These are phyloP conservation scores for Colletotrichum incanum DNA, from an alignment of 2,329 filamentous ascomycete genomes.

Conservation along the genomic window DNA sequence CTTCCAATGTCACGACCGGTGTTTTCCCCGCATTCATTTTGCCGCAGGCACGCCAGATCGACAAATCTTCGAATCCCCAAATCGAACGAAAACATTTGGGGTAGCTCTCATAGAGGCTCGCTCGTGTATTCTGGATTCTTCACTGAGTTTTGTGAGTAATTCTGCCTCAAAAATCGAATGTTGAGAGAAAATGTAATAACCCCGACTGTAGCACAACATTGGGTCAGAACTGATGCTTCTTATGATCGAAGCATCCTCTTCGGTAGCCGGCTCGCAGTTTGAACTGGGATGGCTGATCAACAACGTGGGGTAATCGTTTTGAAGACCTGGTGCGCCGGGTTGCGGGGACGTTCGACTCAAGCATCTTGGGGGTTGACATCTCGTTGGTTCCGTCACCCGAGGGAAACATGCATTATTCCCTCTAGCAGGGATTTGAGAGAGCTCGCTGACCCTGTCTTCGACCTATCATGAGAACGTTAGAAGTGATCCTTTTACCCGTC, in stretches of 20 bases:
- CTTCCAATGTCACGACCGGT: constrained; percentile 26
- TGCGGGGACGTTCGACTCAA: constrained; percentile 36
- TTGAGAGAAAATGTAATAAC: not conserved
- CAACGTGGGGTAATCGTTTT: constrained; percentile 27
- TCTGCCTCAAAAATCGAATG: not conserved
- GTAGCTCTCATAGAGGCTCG: not conserved
- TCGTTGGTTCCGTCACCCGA: not conserved
- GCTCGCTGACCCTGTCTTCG: not conserved
- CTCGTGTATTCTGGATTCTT: too few species aligned
- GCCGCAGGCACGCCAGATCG: constrained; percentile 12
- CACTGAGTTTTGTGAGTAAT: not conserved
- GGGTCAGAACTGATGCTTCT: too few species aligned
- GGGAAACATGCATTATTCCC: constrained; percentile 27
- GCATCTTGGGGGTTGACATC: constrained; percentile 16
- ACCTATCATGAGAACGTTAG: not conserved
- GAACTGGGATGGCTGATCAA: not conserved
- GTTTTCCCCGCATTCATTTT: constrained; percentile 36
- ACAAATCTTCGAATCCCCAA: constrained; percentile 20
- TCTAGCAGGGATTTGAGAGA: constrained; percentile 14
- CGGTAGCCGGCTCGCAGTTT: constrained; percentile 5
- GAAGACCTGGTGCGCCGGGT: constrained; percentile 9
- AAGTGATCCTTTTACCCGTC: constrained; percentile 36
- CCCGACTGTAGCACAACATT: not conserved
- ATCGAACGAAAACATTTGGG: constrained; percentile 19
- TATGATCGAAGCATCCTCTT: not conserved